These are phyloP conservation scores for Pythium monospermum DNA, from an alignment of 352 stramenopile species.

Conservation along the genomic window DNA sequence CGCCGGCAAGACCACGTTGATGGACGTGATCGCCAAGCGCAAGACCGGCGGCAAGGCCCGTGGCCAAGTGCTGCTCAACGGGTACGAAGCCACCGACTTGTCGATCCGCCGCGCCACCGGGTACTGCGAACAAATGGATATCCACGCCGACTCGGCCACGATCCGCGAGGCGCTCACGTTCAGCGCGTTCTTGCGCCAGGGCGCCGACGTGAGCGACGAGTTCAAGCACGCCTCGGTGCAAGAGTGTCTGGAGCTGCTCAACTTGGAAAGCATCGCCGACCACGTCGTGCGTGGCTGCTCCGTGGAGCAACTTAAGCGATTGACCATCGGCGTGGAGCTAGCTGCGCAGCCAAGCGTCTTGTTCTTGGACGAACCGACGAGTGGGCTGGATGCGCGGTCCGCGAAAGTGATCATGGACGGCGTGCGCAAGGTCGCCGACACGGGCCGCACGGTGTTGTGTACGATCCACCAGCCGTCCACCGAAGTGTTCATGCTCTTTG, in stretches of 20 bases:
- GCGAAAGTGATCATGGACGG: conserved; percentile 22
- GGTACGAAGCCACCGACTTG: conserved; percentile 20
- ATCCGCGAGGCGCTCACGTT: conserved; percentile 11
- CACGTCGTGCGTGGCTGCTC: conserved; percentile 21
- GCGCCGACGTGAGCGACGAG: conserved; percentile 5
- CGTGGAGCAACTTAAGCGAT: conserved; percentile 28
- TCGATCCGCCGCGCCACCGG: conserved; percentile 18
- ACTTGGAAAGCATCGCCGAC: conserved; percentile 17
- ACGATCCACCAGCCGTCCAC: conserved; percentile 87
- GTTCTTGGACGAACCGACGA: conserved; percentile 64
- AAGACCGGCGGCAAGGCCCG: conserved; percentile 77
- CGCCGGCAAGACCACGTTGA: conserved; percentile 87
- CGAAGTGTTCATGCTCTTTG: conserved; percentile 77
- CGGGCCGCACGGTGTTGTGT: conserved; percentile 63
- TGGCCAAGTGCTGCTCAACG: conserved; percentile 39
- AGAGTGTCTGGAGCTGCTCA: conserved; percentile 20
- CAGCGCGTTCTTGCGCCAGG: conserved; percentile 46
- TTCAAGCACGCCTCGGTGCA: conserved; percentile 20
- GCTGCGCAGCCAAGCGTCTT: conserved; percentile 63
- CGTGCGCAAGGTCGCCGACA: conserved; percentile 64
- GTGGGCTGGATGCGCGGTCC: conserved; percentile 41
- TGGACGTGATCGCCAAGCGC: conserved; percentile 87
- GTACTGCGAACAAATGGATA: conserved; percentile 70
- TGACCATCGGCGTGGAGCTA: conserved; percentile 41
- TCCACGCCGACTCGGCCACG: conserved; percentile 72